Conservation (phyloP, 2,329 filamentous ascomycete species). For the Aureobasidium sp. region DNA sequence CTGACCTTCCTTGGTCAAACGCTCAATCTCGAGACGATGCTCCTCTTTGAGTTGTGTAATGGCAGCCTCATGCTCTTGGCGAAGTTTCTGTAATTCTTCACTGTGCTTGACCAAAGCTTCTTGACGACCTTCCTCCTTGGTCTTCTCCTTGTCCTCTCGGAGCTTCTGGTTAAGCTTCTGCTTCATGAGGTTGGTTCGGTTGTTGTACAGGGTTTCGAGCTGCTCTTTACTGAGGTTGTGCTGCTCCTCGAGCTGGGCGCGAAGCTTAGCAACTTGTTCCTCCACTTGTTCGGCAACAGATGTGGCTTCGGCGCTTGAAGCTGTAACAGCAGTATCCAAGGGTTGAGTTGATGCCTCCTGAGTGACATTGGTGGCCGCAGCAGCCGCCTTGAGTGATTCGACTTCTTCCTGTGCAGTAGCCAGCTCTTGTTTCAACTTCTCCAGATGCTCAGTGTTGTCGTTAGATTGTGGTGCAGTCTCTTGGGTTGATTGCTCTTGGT, state of each 20-base stretch:
- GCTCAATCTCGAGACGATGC: constrained; percentile 32
- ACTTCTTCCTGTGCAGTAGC: constrained; percentile 39
- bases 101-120: constrained; percentile 37
- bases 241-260: constrained; percentile 32
- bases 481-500: constrained; percentile 33
- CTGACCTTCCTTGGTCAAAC: constrained; percentile 30
- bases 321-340: constrained; percentile 21
- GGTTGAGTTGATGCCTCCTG: not conserved
- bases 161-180: constrained; percentile 62
- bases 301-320: constrained; percentile 18
- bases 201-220: constrained; percentile 44
- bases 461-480: constrained; percentile 15
- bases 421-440: constrained; percentile 36
- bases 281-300: constrained; percentile 44
- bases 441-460: constrained; percentile 25
- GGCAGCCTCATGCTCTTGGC: constrained; percentile 39
- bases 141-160: constrained; percentile 35
- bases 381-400: constrained; percentile 37
- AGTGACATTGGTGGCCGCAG: constrained; percentile 24
- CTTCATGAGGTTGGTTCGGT: constrained; percentile 63
- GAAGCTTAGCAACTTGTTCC: constrained; percentile 35
- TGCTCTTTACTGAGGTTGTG: constrained; percentile 35
- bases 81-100: constrained; percentile 43
- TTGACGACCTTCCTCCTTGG: constrained; percentile 31
- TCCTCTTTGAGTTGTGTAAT: constrained; percentile 33